These are phyloP conservation scores for Cladorrhinum sp. DNA, from an alignment of 2,329 filamentous ascomycete genomes.

Conservation along the genomic window DNA sequence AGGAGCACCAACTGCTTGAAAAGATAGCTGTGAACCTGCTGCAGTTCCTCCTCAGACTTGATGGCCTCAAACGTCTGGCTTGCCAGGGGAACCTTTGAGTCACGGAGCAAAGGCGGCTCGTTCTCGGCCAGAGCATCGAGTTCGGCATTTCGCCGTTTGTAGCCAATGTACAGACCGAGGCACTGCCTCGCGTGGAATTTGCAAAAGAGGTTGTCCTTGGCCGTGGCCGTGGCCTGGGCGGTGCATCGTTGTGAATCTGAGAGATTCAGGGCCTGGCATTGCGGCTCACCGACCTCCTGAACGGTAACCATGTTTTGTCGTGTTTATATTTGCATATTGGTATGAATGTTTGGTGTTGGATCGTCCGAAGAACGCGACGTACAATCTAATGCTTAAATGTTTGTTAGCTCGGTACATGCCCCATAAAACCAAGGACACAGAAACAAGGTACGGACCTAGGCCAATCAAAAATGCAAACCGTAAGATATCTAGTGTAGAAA, in stretches of 20 bases:
- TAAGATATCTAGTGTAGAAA: too few species aligned
- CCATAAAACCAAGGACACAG: too few species aligned
- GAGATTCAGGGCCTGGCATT: constrained; percentile 33
- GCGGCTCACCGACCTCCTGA: not conserved
- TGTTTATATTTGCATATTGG: not conserved
- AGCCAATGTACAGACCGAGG: constrained; percentile 46
- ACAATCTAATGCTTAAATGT: too few species aligned
- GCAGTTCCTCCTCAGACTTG: constrained; percentile 36
- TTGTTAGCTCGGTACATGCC: too few species aligned
- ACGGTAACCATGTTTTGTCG: not conserved
- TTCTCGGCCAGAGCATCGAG: constrained; percentile 38
- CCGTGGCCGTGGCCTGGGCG: constrained; percentile 33
- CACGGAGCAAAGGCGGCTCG: constrained; percentile 38
- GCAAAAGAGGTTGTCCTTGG: constrained; percentile 41
- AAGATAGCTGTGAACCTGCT: constrained; percentile 40
- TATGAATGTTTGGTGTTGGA: not conserved
- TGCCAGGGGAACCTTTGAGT: constrained; percentile 35
- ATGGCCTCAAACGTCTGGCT: constrained; percentile 40
- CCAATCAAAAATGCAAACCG: too few species aligned
- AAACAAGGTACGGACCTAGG: too few species aligned
- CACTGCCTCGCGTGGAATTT: constrained; percentile 41
- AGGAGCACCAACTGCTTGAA: constrained; percentile 34
- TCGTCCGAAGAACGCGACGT: not conserved
- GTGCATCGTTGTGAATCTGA: constrained; percentile 37
- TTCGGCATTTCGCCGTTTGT: constrained; percentile 45